Conservation (phyloP, 495 filamentous ascomycete species). For the Penicillium argentinense region DNA sequence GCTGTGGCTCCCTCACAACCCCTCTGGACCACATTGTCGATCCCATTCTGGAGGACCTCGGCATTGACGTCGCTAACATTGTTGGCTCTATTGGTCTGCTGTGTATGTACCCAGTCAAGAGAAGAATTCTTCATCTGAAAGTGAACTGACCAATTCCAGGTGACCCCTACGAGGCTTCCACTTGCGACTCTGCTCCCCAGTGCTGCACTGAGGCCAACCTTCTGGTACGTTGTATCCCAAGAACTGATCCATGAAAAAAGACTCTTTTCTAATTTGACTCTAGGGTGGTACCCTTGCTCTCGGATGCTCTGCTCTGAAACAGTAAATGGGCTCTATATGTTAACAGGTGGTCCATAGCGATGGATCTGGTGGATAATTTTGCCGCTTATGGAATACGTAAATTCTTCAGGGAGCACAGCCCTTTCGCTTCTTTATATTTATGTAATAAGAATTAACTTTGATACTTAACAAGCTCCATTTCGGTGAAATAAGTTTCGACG, state of each 20-base stretch:
- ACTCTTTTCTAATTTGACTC: not conserved
- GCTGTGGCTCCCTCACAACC: slow-evolving; percentile 35
- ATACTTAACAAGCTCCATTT: not conserved
- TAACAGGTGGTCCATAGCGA: not conserved
- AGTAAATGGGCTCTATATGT: slow-evolving; percentile 6
- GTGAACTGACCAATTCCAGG: slow-evolving; percentile 20
- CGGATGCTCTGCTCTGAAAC: slow-evolving; percentile 17
- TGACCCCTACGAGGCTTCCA: slow-evolving; percentile 21
- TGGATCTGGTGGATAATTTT: not conserved
- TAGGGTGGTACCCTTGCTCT: slow-evolving; percentile 29
- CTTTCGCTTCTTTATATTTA: not conserved
- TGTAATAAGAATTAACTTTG: not conserved
- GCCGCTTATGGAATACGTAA: slow-evolving; percentile 1
- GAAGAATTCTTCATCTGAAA: not conserved
- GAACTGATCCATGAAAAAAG: not conserved
- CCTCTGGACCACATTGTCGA: slow-evolving; percentile 58
- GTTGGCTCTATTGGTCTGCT: slow-evolving; percentile 48
- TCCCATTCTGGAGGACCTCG: slow-evolving; percentile 71
- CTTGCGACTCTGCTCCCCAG: slow-evolving; percentile 25
- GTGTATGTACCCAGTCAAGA: slow-evolving; percentile 22
- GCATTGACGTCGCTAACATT: slow-evolving; percentile 79
- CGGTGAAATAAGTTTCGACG: not conserved
- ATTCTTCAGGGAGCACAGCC: slow-evolving; percentile 1
- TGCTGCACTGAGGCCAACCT: slow-evolving; percentile 40
- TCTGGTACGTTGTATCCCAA: slow-evolving; percentile 24